A percentile compares a stretch with the other conserved stretches of the same genome.
These are phyloP conservation scores for Chenopodium berlandieri DNA, from an alignment of 148 eudicot genomes.

Conservation along the genomic window DNA sequence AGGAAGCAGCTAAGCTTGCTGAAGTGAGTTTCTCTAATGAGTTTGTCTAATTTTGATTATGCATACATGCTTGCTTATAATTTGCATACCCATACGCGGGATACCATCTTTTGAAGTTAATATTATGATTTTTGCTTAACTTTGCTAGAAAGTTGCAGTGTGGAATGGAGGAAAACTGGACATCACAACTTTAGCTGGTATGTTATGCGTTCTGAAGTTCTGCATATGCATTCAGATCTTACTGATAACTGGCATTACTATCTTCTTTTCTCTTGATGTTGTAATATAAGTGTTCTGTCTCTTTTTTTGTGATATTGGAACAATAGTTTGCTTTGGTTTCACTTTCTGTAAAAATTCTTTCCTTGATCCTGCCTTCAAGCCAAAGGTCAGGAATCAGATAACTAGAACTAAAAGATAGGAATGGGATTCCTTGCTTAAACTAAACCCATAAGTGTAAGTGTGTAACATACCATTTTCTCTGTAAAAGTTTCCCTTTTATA, in stretches of 20 bases:
- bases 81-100: background rate
- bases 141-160: background rate
- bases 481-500: background rate
- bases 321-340: background rate
- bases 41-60: background rate
- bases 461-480: background rate
- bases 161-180: background rate
- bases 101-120: background rate
- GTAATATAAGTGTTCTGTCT: background rate
- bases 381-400: conserved; percentile 25
- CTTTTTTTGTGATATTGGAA: background rate
- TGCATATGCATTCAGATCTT: background rate
- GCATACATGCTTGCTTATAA: background rate
- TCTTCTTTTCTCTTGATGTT: background rate
- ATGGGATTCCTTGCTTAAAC: conserved; percentile 15
- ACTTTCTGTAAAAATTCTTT: background rate
- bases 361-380: background rate
- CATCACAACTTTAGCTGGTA: background rate
- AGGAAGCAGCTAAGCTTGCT: background rate
- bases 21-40: conserved; percentile 1
- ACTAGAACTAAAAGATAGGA: background rate
- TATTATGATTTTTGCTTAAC: background rate
- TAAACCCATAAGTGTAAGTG: conserved; percentile 6
- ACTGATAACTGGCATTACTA: background rate
- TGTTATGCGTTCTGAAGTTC: background rate